Evolutionary conservation across 805 yeast genomes (phyloP), one percentile per base, ranked within the genome.

Genomic region (Barnettozyma botsteinii): DNA sequence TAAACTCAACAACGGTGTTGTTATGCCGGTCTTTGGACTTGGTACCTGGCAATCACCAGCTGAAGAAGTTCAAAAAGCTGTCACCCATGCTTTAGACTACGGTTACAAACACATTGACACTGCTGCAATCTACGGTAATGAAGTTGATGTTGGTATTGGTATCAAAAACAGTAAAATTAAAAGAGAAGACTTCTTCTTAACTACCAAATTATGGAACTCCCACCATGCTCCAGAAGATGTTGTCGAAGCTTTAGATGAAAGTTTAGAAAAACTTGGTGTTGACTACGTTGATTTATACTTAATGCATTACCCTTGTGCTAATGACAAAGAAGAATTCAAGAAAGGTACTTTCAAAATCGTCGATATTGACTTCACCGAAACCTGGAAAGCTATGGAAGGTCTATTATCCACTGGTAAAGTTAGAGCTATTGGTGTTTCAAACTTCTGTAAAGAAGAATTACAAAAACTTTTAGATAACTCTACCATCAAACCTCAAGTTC

Each of bases 31-130:
- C 7, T 57, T 79, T n/a, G 85, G 75, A 0, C 61, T 70, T 22
- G 85, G 85, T 3, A 70, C 75, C 7, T 77, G 38, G 38, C 38
- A 35, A 35, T 35, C 38, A 11, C 38, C 38, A 14, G 19, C 31
- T 28, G 69, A 55, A 2, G 62, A 62, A 6, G 67, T 79, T 4
- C 42, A 55, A 12, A 60, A 64, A 1, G 56, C 74, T 30, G 81
- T 77, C 0, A 66, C 68, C 47, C 58, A 66, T 30, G 88, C 86
- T 3, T 66, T 82, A 44, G 59, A 66, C 27, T 61, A 54, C 13
- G 89, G 89, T 2, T 83, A 80, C 57, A 70, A 87, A 45, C 87
- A 77, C 49, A 63, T 83, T 41, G 89, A 84, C 55, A 64, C 79
- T 17, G 91, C 91, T 17, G 75, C 68, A 12, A 55, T 57, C 11